Conservation (phyloP, 1,284 basidiomycete genomes). For the Trichosporon faecale region DNA sequence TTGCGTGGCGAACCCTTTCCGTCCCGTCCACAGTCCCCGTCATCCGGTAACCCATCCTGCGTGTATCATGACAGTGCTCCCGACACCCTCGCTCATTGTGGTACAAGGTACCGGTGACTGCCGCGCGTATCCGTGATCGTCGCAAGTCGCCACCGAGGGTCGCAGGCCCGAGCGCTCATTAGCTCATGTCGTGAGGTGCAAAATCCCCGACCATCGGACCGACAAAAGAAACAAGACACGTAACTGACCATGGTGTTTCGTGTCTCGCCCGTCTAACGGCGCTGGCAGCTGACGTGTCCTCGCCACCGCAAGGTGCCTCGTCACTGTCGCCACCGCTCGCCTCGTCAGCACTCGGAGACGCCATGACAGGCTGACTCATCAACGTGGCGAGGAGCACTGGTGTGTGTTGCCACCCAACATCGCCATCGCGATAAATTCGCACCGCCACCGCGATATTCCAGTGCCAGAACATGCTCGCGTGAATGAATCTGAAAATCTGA, state of each 20-base stretch:
- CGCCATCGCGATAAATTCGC: neutral
- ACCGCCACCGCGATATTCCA: no score
- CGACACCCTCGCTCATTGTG: neutral
- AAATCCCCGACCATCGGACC: neutral
- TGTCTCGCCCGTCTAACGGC: neutral
- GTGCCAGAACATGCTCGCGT: neutral
- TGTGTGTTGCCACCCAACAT: neutral
- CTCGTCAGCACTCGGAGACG: neutral
- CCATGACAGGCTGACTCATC: neutral
- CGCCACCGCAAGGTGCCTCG: neutral
- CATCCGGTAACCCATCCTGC: neutral
- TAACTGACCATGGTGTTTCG: neutral
- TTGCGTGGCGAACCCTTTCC: neutral
- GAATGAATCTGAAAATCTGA: no score
- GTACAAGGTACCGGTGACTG: neutral
- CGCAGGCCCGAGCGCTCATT: neutral
- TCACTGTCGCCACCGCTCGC: neutral
- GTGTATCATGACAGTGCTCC: neutral
- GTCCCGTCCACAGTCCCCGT: neutral
- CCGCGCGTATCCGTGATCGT: neutral
- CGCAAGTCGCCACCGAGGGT: neutral
- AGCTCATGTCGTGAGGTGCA: neutral
- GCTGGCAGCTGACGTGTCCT: conserved; percentile 1
- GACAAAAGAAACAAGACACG: neutral
- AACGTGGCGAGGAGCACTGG: neutral